Base-by-base conservation (phyloP, 2,329 filamentous ascomycete genomes). In the Dothistroma septosporum region DNA sequence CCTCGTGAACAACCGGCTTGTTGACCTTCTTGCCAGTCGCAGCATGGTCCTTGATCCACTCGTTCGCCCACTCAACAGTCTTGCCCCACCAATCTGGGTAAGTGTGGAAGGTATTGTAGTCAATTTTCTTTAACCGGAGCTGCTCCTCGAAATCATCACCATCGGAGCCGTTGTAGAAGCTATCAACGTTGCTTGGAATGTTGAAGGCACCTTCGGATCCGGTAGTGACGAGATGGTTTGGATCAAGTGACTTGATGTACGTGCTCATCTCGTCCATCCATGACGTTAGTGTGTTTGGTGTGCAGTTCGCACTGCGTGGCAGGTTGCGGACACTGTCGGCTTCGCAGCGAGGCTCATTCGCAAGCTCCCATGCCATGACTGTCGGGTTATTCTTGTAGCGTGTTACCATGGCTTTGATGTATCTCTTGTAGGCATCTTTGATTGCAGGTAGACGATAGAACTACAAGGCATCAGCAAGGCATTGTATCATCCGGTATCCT, bases 341-440 rank as follows among this genome's bases (percentile, higher is more conserved):
- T n/a, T 47, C 19, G 19, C 55, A 57, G 44, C 55, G 41, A 37
- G 55, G 55, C 32, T 57, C 55, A 24, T 57, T 57, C 19, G 79
- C 83, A 2, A 89, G 76, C 68, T 89, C 86, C 87, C 87, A 89
- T 0, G 85, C 84, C 64, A 89, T 83, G 55, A 89, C 80, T 0
- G 86, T 81, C 0, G 82, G 75, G 0, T 83, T 87, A 63, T 79
- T 76, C 53, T 78, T 81, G 75, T 87, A 88, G 12, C 86, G 78
- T 22, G 75, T 81, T 2, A 89, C 80, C 10, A 89, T 78, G 0
- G 78, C 76, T 49, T 81, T 76, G 67, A 89, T 80, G 70, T 89
- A 90, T 48, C 76, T 78, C 66, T 84, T 84, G 72, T 89, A 89
- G n/a, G 58, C 19, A 78, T 73, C 48, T 77, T 76, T 19, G 79